Base-by-base conservation (phyloP, 2,329 filamentous ascomycete species). In the Simplicillium sp. region DNA sequence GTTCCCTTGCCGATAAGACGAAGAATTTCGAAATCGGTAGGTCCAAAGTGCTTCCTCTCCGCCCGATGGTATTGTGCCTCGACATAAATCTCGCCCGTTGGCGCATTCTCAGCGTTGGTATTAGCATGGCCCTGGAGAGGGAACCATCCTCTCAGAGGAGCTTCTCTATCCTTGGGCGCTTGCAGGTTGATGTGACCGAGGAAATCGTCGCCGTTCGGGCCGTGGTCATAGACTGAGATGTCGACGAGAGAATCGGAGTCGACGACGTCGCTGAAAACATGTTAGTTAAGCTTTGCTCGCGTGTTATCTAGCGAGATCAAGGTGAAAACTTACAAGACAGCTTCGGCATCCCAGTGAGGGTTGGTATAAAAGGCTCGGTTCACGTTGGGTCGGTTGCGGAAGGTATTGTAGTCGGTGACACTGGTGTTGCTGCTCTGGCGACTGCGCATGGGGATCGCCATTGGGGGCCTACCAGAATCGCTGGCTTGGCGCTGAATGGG, bases 1-100 rank as follows among this genome's bases (percentile, higher is more conserved):
- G 92, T 98, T 41, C 92, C 92, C 65, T 97, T 97, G 47, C 92
- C 92, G 49, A 98, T 97, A 42, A 98, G 77, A 60, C 94, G 92
- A 46, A 98, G 67, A 39, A 98, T 94, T 52, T 94, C 82, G 62
- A 98, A 98, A 59, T 98, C 92, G 50, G 87, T 87, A 3, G 92
- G 92, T 2, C 92, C 92, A 54, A 90, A 94, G 48, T 92, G 86
- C 61, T 82, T 94, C 69, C 87, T 90, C 47, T 94, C 88, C 2
- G 83, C 82, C 56, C 82, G 81, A 55, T 95, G 87, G 60, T 92
- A 98, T 15, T 77, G 73, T 43, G 94, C 82, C 51, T 89, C 83
- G 36, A 98, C 77, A 50, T 86, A 86, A 38, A 98, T 84, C 57
- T 98, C 90, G 39, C 92, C 92, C 1, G 90, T 85, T 14, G 79